phyloP scores from a whole-genome alignment of 306 rosid genomes.

The Cucumis melo region DNA sequence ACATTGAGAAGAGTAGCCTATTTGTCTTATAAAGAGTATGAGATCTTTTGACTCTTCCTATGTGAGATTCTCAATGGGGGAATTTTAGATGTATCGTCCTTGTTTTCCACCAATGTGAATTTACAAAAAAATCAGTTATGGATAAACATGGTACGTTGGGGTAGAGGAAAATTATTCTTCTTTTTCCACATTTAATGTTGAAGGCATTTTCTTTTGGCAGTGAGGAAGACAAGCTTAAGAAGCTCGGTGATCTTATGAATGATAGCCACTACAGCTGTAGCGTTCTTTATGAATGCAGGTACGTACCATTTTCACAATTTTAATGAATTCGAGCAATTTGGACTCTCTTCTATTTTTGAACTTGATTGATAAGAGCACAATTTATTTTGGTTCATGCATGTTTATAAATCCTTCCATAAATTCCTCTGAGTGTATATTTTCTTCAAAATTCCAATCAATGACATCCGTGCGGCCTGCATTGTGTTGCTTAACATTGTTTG shows the following conservation, averaged over 20 bases:
- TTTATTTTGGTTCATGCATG: not conserved
- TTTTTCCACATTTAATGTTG: not conserved
- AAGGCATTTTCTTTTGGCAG: constrained; percentile 26
- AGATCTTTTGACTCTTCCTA: too few relatives aligned
- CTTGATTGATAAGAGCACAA: not conserved
- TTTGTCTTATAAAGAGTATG: too few relatives aligned
- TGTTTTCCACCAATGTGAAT: not conserved
- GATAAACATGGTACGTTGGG: not conserved
- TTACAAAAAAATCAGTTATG: not conserved
- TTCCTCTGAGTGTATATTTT: not conserved
- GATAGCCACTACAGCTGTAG: constrained; percentile 95
- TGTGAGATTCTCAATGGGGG: too few relatives aligned
- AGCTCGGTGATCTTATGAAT: constrained; percentile 90
- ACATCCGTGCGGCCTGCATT: not conserved
- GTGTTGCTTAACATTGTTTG: not conserved
- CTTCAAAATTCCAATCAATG: not conserved
- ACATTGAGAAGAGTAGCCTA: too few relatives aligned
- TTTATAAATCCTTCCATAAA: not conserved
- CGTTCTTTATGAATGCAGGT: constrained; percentile 97
- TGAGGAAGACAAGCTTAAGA: constrained; percentile 66
- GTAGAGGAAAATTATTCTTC: not conserved
- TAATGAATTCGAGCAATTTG: not conserved
- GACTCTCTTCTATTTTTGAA: not conserved
- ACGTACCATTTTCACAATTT: constrained; percentile 5
- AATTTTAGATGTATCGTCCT: not conserved